These are phyloP conservation scores for Reticulascus tulasneorum DNA, from an alignment of 2,329 filamentous ascomycete genomes.

Conservation along the genomic window DNA sequence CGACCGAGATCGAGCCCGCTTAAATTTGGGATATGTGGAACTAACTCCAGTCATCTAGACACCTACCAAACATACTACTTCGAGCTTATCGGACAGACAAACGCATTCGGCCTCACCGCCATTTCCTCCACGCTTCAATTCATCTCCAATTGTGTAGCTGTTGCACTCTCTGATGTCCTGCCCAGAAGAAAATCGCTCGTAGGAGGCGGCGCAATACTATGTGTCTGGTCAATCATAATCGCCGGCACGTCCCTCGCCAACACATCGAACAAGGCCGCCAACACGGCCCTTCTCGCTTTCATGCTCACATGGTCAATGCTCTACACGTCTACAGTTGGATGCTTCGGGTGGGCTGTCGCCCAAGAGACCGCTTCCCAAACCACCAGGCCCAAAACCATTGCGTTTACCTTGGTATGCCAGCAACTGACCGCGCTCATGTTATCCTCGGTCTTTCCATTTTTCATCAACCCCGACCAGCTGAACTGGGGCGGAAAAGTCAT, in stretches of 20 bases:
- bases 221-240: constrained; percentile 23
- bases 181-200: constrained; percentile 21
- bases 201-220: constrained; percentile 20
- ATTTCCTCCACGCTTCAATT: constrained; percentile 24
- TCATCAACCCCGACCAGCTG: constrained; percentile 32
- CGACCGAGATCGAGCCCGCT: background rate
- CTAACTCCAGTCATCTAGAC: constrained; percentile 11
- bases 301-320: constrained; percentile 27
- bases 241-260: constrained; percentile 19
- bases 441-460: constrained; percentile 30
- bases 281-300: constrained; percentile 21
- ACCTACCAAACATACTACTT: constrained; percentile 26
- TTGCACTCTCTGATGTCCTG: constrained; percentile 19
- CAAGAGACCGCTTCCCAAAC: constrained; percentile 23
- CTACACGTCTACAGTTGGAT: constrained; percentile 22
- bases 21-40: too few species aligned
- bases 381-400: constrained; percentile 24
- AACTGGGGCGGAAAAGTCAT: constrained; percentile 34
- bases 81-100: constrained; percentile 23
- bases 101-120: constrained; percentile 23
- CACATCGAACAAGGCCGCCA: constrained; percentile 17
- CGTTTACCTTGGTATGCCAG: constrained; percentile 24
- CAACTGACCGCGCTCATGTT: constrained; percentile 31
- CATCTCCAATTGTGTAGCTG: constrained; percentile 21
- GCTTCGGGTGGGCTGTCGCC: constrained; percentile 24